Conservation (phyloP, 306 rosid species). For the Rosa multiflora region DNA sequence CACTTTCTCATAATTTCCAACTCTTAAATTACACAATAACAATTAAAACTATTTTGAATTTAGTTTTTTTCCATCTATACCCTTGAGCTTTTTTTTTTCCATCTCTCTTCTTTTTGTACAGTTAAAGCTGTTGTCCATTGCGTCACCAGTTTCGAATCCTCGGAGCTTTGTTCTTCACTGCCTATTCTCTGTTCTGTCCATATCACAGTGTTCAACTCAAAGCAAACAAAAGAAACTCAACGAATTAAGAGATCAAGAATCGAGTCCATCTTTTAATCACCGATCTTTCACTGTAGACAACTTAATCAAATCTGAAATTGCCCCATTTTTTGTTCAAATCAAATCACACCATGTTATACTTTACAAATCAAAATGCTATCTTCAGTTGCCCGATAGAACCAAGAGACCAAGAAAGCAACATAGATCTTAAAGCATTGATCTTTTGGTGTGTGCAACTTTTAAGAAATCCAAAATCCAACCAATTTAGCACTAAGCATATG, state of each 20-base stretch:
- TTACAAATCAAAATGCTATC: not conserved
- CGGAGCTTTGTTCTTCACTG: slow-evolving; percentile 11
- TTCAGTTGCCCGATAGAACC: not conserved
- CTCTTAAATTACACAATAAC: no score
- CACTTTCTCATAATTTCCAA: no score
- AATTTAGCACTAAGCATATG: not conserved
- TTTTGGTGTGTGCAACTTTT: not conserved
- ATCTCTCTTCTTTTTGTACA: no score
- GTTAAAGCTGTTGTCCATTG: no score
- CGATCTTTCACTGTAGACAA: not conserved
- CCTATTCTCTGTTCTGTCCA: slow-evolving; percentile 34
- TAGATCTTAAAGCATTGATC: slow-evolving; percentile 7
- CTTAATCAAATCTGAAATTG: not conserved
- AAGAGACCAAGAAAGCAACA: not conserved
- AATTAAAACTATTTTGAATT: no score
- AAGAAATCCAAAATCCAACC: not conserved
- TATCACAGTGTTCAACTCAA: not conserved
- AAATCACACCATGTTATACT: not conserved
- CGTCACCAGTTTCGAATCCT: slow-evolving; percentile 27
- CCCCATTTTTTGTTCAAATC: not conserved
- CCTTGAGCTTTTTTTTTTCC: no score
- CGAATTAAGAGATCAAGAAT: not conserved
- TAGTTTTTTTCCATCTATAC: no score
- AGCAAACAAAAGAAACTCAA: not conserved
- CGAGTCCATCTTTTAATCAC: not conserved